Percentiles rank a stretch among this genome's conserved stretches.
Conservation (phyloP, 768 basidiomycete genomes). For the Termitomyces sp. region DNA sequence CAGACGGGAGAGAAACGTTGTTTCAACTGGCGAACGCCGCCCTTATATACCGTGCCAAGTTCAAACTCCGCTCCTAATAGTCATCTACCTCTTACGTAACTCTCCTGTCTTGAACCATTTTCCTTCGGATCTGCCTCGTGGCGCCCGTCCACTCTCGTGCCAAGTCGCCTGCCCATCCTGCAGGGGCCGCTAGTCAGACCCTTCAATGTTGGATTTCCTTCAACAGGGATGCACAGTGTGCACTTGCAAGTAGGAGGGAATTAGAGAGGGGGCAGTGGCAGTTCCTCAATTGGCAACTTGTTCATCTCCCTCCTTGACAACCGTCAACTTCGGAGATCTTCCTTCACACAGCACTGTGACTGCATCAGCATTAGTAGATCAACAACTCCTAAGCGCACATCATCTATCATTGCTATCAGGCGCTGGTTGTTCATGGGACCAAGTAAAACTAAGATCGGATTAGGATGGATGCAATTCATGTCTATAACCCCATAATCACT, state of each 20-base stretch:
- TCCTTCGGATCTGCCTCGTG: conserved; percentile 10
- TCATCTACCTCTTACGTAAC: conserved; percentile 39
- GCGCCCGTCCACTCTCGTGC: background rate
- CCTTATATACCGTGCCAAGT: conserved; percentile 40
- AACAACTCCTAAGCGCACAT: conserved; percentile 1
- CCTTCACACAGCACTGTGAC: background rate
- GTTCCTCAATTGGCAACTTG: background rate
- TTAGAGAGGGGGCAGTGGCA: background rate
- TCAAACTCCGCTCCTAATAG: conserved; percentile 39
- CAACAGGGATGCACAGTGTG: background rate
- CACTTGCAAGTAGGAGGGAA: background rate
- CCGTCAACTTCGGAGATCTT: background rate
- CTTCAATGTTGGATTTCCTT: background rate
- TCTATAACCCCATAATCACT: background rate
- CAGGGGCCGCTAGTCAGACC: background rate
- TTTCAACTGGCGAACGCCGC: conserved; percentile 20
- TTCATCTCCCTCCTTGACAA: background rate
- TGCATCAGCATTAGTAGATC: background rate
- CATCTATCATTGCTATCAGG: conserved; percentile 8
- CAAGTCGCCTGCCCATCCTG: background rate
- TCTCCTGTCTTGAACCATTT: conserved; percentile 25
- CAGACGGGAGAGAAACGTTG: conserved; percentile 25
- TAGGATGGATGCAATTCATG: background rate
- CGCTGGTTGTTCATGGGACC: background rate
- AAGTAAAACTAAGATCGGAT: background rate